These are phyloP conservation scores for Sherardia arvensis DNA, from an alignment of 257 asterid genomes.

Conservation along the genomic window DNA sequence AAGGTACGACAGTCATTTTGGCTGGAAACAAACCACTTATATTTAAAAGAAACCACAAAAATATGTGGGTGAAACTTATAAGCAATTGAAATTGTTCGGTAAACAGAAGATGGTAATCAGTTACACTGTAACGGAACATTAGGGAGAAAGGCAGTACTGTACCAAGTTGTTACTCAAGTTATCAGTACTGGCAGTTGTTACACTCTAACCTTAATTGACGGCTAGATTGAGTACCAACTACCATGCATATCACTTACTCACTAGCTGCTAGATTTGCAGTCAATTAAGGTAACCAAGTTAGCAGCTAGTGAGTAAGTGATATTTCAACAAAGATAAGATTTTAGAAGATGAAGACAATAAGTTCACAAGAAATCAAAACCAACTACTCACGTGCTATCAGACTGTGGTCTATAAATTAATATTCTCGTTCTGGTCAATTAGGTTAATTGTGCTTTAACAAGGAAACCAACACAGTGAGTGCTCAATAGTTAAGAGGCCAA, in stretches of 20 bases:
- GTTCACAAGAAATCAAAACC: not conserved
- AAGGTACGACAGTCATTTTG: not conserved
- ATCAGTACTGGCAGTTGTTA: not conserved
- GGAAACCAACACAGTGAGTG: not conserved
- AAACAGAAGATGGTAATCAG: not conserved
- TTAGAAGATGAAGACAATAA: not conserved
- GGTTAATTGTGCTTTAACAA: not conserved
- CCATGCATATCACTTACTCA: too few relatives aligned
- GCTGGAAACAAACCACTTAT: not conserved
- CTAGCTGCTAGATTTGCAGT: too few relatives aligned
- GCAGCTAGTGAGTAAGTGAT: not conserved
- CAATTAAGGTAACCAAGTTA: too few relatives aligned
- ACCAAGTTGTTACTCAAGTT: not conserved
- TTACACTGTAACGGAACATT: not conserved
- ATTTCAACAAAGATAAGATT: not conserved
- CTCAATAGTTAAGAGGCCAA: not conserved
- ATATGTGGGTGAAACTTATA: not conserved
- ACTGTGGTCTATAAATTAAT: not conserved
- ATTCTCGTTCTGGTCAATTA: not conserved
- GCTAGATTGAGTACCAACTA: too few relatives aligned
- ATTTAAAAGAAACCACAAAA: too few relatives aligned
- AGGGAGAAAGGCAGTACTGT: not conserved
- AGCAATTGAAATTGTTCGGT: not conserved
- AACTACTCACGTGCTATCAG: not conserved
- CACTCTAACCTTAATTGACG: not conserved